These are phyloP conservation scores for Penicillium arizonense DNA, from an alignment of 495 filamentous ascomycete species.

Conservation along the genomic window DNA sequence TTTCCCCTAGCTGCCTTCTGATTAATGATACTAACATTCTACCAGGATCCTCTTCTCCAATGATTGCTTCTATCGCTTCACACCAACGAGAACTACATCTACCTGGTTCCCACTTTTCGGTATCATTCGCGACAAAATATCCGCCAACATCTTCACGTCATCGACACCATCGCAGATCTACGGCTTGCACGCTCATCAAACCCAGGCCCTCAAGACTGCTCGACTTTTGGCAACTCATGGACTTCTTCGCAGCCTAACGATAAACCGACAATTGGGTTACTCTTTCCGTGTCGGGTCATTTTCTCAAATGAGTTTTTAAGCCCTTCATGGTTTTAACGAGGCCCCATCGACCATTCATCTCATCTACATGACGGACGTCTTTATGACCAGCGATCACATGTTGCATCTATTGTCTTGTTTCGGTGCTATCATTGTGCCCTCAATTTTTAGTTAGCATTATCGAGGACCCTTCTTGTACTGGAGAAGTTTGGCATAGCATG, in stretches of 20 bases:
- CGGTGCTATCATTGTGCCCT: neutral
- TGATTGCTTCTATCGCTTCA: slow-evolving; percentile 20
- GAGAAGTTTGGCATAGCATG: neutral
- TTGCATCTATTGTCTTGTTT: slow-evolving; percentile 7
- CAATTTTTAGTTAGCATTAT: neutral
- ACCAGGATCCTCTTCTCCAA: slow-evolving; percentile 46
- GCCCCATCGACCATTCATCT: neutral
- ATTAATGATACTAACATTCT: slow-evolving; percentile 17
- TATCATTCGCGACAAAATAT: neutral
- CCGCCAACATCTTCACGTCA: neutral
- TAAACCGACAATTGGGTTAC: neutral
- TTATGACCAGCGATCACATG: slow-evolving; percentile 5
- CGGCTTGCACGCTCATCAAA: neutral
- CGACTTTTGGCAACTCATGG: neutral
- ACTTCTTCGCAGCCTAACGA: neutral
- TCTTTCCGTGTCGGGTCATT: slow-evolving; percentile 10
- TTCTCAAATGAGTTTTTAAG: slow-evolving; percentile 10
- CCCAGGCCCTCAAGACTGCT: neutral
- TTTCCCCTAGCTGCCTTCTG: neutral
- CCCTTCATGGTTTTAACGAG: slow-evolving; percentile 11
- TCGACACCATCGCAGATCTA: slow-evolving; percentile 1
- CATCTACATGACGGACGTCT: neutral
- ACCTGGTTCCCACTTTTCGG: neutral
- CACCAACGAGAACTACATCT: neutral
- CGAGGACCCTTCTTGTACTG: neutral